These are phyloP conservation scores for Medicago arabica DNA, from an alignment of 306 rosid genomes.

Conservation along the genomic window DNA sequence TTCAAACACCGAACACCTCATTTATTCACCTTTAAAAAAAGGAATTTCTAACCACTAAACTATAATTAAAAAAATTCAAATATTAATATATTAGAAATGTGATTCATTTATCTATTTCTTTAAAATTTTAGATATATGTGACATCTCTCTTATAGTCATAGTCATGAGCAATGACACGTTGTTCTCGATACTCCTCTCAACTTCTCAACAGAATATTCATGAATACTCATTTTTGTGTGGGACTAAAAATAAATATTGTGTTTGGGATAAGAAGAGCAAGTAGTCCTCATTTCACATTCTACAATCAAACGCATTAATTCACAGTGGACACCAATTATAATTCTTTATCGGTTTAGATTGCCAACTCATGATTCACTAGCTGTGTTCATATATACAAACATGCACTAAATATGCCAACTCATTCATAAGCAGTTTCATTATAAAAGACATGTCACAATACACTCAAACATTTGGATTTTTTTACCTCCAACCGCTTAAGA, in stretches of 20 bases:
- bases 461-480: conserved; percentile 22
- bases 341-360: neutral
- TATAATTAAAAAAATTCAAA: too few relatives aligned
- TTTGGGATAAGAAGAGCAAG: neutral
- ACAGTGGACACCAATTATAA: neutral
- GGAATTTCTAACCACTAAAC: too few relatives aligned
- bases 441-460: neutral
- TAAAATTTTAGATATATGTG: too few relatives aligned
- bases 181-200: too few relatives aligned
- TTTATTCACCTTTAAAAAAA: too few relatives aligned
- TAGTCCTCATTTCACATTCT: neutral
- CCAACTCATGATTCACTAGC: conserved; percentile 1
- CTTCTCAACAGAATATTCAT: neutral
- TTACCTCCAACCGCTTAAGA: conserved; percentile 2
- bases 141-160: too few relatives aligned
- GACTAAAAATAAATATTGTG: conserved; percentile 3
- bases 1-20: too few relatives aligned
- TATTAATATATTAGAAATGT: too few relatives aligned
- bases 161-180: too few relatives aligned
- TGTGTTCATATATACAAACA: neutral
- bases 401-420: conserved; percentile 24
- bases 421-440: neutral
- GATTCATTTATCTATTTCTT: too few relatives aligned
- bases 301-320: neutral
- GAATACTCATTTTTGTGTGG: conserved; percentile 4